Conservation (phyloP, 257 asterid genomes). For the Leptodermis oblonga region DNA sequence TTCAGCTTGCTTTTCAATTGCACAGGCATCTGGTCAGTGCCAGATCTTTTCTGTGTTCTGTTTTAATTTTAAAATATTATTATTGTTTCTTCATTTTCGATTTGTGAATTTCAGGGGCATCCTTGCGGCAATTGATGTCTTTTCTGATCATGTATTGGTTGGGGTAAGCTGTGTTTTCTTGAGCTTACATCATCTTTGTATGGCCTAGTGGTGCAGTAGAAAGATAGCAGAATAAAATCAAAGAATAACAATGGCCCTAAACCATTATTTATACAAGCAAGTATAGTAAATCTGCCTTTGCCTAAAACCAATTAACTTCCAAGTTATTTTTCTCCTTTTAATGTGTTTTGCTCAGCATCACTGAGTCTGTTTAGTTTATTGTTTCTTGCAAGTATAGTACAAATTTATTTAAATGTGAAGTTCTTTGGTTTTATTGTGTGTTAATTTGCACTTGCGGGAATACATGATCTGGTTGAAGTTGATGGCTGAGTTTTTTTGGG, state of each 20-base stretch:
- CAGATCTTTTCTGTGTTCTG: not conserved
- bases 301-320: not conserved
- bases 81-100: constrained; percentile 1
- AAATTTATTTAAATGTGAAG: not conserved
- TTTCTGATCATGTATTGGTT: constrained; percentile 70
- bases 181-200: not conserved
- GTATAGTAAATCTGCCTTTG: not conserved
- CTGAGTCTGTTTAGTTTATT: not conserved
- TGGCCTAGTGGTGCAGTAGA: not conserved
- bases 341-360: not conserved
- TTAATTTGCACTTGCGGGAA: not conserved
- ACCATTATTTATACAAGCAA: not conserved
- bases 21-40: not conserved
- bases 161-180: constrained; percentile 65
- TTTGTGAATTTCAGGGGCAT: constrained; percentile 64
- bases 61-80: not conserved
- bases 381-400: not conserved
- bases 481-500: not conserved
- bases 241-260: not conserved
- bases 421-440: not conserved
- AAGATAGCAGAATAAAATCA: not conserved
- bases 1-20: not conserved
- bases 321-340: not conserved
- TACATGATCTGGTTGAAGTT: not conserved
- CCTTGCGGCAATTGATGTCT: constrained; percentile 92